Conservation (phyloP, 352 stramenopile genomes). For the Phytophthora europaea region DNA sequence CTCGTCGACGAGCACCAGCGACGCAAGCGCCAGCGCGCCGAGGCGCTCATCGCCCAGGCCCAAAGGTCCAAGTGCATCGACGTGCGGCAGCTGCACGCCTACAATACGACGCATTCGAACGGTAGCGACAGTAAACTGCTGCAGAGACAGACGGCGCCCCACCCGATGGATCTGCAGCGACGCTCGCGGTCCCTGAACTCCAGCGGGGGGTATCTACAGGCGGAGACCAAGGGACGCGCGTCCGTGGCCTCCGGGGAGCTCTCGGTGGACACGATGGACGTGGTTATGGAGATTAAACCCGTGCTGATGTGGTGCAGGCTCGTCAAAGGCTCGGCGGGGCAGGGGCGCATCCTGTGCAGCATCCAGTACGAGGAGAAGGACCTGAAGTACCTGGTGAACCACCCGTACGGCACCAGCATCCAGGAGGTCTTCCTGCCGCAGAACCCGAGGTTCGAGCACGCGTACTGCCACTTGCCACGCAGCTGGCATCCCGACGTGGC, state of each 20-base stretch:
- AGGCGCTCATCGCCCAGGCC: constrained; percentile 10
- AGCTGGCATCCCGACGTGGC: constrained; percentile 84
- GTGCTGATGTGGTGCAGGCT: constrained; percentile 81
- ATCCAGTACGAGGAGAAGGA: constrained; percentile 85
- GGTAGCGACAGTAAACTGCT: constrained; percentile 44
- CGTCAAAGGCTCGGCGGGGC: constrained; percentile 64
- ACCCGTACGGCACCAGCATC: constrained; percentile 78
- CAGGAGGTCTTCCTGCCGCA: constrained; percentile 86
- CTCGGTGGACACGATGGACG: not conserved
- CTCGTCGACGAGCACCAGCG: constrained; percentile 52
- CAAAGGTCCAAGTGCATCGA: constrained; percentile 33
- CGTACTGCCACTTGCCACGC: constrained; percentile 80
- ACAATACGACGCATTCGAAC: constrained; percentile 8
- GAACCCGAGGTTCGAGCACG: constrained; percentile 81
- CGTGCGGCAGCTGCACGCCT: constrained; percentile 22
- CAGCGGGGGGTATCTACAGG: constrained; percentile 38
- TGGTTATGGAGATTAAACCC: constrained; percentile 54
- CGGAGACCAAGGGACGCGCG: constrained; percentile 24
- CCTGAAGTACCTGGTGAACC: constrained; percentile 67
- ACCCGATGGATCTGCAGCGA: constrained; percentile 35
- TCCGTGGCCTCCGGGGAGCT: constrained; percentile 33
- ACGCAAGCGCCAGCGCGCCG: constrained; percentile 29
- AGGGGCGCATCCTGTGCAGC: constrained; percentile 74
- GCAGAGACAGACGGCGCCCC: not conserved
- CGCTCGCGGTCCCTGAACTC: constrained; percentile 58